Conservation (phyloP, 805 yeast species). For the Candida railenensis region DNA sequence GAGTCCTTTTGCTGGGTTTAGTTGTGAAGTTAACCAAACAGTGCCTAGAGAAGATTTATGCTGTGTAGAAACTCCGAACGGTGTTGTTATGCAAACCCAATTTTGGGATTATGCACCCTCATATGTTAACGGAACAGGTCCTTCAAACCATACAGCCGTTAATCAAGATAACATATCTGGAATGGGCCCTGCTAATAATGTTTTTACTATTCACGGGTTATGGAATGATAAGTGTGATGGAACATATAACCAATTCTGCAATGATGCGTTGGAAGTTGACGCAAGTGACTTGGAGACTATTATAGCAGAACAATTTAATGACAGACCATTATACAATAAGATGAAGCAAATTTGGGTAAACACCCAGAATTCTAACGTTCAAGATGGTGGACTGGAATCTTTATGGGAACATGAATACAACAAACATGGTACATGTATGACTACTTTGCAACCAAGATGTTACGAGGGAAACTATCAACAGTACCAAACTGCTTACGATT, state of each 20-base stretch:
- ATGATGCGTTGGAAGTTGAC: constrained; percentile 52
- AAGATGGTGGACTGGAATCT: constrained; percentile 26
- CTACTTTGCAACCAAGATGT: constrained; percentile 73
- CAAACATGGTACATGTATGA: constrained; percentile 92
- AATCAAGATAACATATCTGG: not conserved
- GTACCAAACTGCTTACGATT: constrained; percentile 62
- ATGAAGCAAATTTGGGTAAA: constrained; percentile 74
- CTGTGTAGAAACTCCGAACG: constrained; percentile 37
- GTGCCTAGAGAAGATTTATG: constrained; percentile 7
- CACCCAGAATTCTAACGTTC: constrained; percentile 56
- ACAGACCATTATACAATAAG: constrained; percentile 50
- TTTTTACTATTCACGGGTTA: constrained; percentile 80
- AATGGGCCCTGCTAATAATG: constrained; percentile 46
- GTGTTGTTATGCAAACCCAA: constrained; percentile 82
- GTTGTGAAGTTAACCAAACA: constrained; percentile 10
- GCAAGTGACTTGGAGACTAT: constrained; percentile 47
- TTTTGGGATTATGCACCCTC: constrained; percentile 76
- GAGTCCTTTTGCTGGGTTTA: constrained; percentile 12
- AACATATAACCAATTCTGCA: constrained; percentile 76
- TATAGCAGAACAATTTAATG: constrained; percentile 37
- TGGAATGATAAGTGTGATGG: constrained; percentile 94
- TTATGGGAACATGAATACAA: constrained; percentile 92
- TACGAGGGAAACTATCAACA: constrained; percentile 41
- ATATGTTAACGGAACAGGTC: constrained; percentile 4
- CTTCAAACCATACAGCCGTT: not conserved